phyloP scores from a whole-genome alignment of 176 grass and related monocot species.

The Ensete glaucum region DNA sequence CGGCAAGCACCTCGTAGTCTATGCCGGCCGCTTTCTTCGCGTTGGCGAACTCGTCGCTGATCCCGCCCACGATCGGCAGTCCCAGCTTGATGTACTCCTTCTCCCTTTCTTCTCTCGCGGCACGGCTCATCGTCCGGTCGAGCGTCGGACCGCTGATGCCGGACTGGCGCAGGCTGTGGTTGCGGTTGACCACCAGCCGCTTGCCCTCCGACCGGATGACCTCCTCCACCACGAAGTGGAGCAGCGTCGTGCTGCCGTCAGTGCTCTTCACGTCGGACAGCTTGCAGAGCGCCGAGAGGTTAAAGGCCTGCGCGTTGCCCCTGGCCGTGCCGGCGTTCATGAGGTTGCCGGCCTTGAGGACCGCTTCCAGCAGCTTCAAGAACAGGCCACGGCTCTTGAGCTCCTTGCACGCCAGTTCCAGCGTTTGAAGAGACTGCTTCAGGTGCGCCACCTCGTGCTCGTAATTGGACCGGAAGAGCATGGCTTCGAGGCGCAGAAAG shows the following conservation, averaged over 20 bases:
- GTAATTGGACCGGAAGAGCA: slow-evolving; percentile 80
- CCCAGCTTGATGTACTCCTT: slow-evolving; percentile 83
- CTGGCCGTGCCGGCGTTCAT: slow-evolving; percentile 93
- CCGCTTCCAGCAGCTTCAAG: slow-evolving; percentile 90
- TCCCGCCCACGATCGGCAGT: slow-evolving; percentile 61
- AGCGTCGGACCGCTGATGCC: slow-evolving; percentile 26
- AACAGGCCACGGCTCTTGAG: slow-evolving; percentile 66
- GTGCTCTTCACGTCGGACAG: slow-evolving; percentile 93
- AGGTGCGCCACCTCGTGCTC: slow-evolving; percentile 47
- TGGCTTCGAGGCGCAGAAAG: slow-evolving; percentile 38
- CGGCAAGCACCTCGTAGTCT: slow-evolving; percentile 53
- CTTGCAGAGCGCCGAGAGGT: slow-evolving; percentile 68
- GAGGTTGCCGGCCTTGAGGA: slow-evolving; percentile 91
- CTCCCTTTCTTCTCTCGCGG: slow-evolving; percentile 61
- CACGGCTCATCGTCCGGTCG: slow-evolving; percentile 17
- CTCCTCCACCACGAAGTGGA: slow-evolving; percentile 86
- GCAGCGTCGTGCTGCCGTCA: slow-evolving; percentile 61
- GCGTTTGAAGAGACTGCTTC: slow-evolving; percentile 45
- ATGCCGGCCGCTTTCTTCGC: slow-evolving; percentile 67
- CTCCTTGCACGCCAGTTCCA: slow-evolving; percentile 75
- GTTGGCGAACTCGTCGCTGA: slow-evolving; percentile 67
- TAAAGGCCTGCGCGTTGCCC: slow-evolving; percentile 90
- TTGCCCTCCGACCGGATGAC: slow-evolving; percentile 83
- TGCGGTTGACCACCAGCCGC: slow-evolving; percentile 58
- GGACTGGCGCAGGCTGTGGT: slow-evolving; percentile 56